Conservation (phyloP, 495 filamentous ascomycete species). For the Xylaria castorea region DNA sequence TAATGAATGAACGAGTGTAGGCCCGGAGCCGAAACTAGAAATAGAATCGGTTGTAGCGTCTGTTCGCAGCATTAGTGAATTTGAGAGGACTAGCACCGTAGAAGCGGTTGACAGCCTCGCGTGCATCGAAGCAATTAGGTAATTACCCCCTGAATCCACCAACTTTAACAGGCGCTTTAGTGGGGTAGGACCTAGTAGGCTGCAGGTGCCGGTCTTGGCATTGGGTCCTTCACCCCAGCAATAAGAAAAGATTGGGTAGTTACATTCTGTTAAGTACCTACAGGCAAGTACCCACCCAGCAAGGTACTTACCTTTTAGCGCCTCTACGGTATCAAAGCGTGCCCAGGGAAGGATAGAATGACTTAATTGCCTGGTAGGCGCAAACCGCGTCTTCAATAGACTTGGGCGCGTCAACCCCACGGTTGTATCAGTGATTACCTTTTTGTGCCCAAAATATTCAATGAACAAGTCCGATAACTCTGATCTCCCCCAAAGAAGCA, state of each 20-base stretch:
- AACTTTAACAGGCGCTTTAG: neutral
- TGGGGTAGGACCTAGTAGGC: neutral
- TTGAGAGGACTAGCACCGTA: neutral
- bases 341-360: no score
- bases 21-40: neutral
- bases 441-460: neutral
- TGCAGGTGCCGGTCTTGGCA: conserved; percentile 19
- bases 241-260: no score
- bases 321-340: no score
- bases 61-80: neutral
- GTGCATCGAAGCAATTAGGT: neutral
- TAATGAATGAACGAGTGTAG: conserved; percentile 15
- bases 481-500: neutral
- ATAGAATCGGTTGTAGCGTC: neutral
- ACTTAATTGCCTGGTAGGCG: neutral
- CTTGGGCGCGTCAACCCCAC: conserved; percentile 19
- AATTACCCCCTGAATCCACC: conserved; percentile 15
- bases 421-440: neutral
- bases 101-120: neutral
- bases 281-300: neutral
- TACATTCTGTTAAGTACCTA: neutral
- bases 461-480: neutral
- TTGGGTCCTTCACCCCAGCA: neutral
- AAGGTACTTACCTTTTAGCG: conserved; percentile 1
- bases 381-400: neutral